phyloP scores from a whole-genome alignment of 371 early-diverging fungal genomes.

The Mortierella sp. region DNA sequence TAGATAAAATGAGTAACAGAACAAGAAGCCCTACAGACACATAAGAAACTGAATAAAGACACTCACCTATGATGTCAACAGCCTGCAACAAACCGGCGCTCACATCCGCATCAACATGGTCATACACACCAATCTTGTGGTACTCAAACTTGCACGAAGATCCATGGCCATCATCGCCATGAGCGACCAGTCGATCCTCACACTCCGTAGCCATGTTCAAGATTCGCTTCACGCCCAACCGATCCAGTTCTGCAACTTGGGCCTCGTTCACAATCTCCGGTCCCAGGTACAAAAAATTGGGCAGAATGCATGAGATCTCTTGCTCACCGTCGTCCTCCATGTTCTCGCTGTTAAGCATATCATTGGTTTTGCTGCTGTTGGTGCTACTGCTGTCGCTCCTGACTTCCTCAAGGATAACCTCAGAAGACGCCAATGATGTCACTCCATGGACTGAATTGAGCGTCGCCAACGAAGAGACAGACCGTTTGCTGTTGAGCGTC shows the following conservation, averaged over 20 bases:
- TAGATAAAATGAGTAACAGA: not conserved
- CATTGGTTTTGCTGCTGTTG: slow-evolving; percentile 23
- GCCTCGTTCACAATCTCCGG: slow-evolving; percentile 67
- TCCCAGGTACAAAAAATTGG: slow-evolving; percentile 68
- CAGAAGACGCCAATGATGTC: not conserved
- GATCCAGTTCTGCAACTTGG: slow-evolving; percentile 62
- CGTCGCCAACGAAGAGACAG: slow-evolving; percentile 25
- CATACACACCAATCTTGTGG: slow-evolving; percentile 68
- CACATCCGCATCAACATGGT: slow-evolving; percentile 73
- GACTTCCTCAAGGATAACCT: slow-evolving; percentile 22
- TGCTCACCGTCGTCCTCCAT: slow-evolving; percentile 59
- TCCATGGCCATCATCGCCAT: slow-evolving; percentile 22
- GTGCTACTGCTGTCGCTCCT: slow-evolving; percentile 4
- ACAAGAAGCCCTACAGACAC: slow-evolving; percentile 7
- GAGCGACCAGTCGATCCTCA: slow-evolving; percentile 60
- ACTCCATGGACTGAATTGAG: slow-evolving; percentile 10
- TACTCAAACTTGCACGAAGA: slow-evolving; percentile 47
- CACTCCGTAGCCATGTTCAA: slow-evolving; percentile 78
- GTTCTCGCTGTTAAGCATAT: slow-evolving; percentile 25
- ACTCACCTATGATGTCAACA: slow-evolving; percentile 70
- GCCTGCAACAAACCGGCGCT: slow-evolving; percentile 68
- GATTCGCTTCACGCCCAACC: slow-evolving; percentile 61
- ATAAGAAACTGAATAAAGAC: not conserved
- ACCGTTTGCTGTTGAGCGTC: slow-evolving; percentile 28
- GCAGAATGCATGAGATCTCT: slow-evolving; percentile 69